Base-by-base conservation (phyloP, 306 rosid genomes). In the Leucaena leucocephala region DNA sequence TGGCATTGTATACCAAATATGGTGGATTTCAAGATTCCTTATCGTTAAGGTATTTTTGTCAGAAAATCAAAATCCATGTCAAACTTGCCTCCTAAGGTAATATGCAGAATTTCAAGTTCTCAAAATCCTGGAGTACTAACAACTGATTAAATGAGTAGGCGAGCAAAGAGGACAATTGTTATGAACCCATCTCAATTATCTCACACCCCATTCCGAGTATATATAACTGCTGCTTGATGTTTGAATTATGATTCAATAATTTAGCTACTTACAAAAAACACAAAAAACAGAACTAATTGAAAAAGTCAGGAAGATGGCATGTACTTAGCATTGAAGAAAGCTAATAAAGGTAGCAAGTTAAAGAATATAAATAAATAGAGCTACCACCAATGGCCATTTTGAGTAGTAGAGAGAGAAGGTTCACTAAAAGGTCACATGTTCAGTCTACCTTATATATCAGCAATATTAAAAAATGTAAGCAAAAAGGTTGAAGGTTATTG, bases 401-500 rank as follows among this genome's bases (percentile, higher is more conserved):
- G 9, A 12, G 3, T 54, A 11, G 61, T 54, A 27, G 27, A 6
- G 61, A 2, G 1, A 54, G 33, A 8, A 17, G 22, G 27, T 19
- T 19, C 33, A 46, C 22, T 1, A 54, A 52, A 17, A 19, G 17
- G 17, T 13, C 4, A 15, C 54, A 48, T 12, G 54, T 48, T 13
- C 14, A 12, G 14, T 12, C 1, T 4, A 12, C 16, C 54, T 48
- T 13, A 6, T 48, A 12, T 12, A 48, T 48, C 54, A 48, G 13
- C 54, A 48, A 48, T 13, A 46, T 12, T 4, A 0, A 49, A 49
- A 49, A 15, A 61, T 4, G 4, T 11, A 11, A 34, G 43, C 16
- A 13, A 63, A 13, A 4, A 76, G 77, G 22, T 42, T 38, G 58
- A 65, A 75, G 80, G 81, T 74, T 40, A 68, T 22, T 69, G 39